Evolutionary conservation across 2,329 filamentous ascomycete genomes (phyloP), one percentile per base, ranked within the genome.

Genomic region (Ophiognomonia clavigignenti-juglandacearum): DNA sequence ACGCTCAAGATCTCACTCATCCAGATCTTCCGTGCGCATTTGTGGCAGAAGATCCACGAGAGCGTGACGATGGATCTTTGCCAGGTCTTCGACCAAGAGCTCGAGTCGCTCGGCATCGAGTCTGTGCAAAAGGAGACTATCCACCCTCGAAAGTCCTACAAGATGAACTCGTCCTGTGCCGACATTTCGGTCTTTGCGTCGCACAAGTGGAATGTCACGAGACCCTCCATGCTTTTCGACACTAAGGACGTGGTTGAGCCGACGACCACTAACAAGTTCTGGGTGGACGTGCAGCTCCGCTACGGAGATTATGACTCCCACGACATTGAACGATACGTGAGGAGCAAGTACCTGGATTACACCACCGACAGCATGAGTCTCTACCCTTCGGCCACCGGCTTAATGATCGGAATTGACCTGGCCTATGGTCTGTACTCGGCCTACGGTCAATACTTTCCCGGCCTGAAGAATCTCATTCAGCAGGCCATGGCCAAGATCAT

Each of bases 31-130:
- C 85, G 93, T 64, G 93, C 95, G 43, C 93, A 98, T 80, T 83
- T 98, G 74, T 98, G 93, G 93, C 93, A 98, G 67, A 98, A 98
- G 76, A 97, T 98, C 39, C 95, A 98, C 67, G 93, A 98, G 68
- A 95, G 23, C n/a, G 43, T 97, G 0, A 92, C 96, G 27, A 98
- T 98, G 93, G 93, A 98, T 75, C 69, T 98, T 61, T 97, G 93
- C 58, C 95, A 98, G 64, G 93, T 98, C 13, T 96, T 98, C 58
- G 93, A 98, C 57, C 92, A 97, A 62, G 93, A 98, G 64, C 73
- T 98, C 36, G 93, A 98, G 66, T 90, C 93, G 26, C 75, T 98
- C 4, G 91, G 91, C 29, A 96, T 98, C 49, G 93, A 98, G 68
- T 95, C 90, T 2, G 93, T 97, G 4, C 93, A 98, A 64, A 98